Conservation (phyloP, 352 stramenopile species). For the Achlya hypogyna region DNA sequence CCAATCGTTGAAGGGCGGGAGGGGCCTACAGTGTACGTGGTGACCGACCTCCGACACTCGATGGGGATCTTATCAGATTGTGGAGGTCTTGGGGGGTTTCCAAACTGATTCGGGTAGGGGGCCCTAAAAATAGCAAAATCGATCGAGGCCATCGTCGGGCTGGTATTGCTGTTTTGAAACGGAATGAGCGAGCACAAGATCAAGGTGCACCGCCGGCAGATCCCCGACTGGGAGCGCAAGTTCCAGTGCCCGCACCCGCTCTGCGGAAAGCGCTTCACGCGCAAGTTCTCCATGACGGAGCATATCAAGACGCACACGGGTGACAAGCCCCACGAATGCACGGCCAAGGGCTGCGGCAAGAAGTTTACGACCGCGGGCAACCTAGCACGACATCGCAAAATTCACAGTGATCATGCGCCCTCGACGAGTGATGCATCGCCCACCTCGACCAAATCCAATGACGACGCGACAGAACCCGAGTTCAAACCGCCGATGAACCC, state of each 20-base stretch:
- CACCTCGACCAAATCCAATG: background rate
- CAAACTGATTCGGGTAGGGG: constrained; percentile 12
- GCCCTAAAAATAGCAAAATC: background rate
- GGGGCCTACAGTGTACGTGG: background rate
- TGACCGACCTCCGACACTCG: background rate
- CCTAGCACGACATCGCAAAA: constrained; percentile 48
- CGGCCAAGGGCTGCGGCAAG: constrained; percentile 44
- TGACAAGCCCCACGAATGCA: constrained; percentile 55
- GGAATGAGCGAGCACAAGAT: background rate
- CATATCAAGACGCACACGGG: constrained; percentile 76
- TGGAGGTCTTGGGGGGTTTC: background rate
- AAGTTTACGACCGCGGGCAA: constrained; percentile 69
- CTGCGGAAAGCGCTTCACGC: constrained; percentile 21
- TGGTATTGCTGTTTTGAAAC: constrained; percentile 14
- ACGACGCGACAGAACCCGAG: background rate
- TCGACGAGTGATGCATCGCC: background rate
- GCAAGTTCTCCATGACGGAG: constrained; percentile 48
- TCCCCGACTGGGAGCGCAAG: constrained; percentile 18
- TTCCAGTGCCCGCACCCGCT: constrained; percentile 23
- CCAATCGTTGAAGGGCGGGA: background rate
- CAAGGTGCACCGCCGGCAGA: constrained; percentile 5
- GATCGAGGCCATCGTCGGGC: constrained; percentile 5
- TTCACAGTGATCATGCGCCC: constrained; percentile 34
- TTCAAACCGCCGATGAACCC: background rate
- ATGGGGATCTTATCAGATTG: background rate